phyloP scores from a whole-genome alignment of 108 stramenopile species.

The Skeletonema potamos region DNA sequence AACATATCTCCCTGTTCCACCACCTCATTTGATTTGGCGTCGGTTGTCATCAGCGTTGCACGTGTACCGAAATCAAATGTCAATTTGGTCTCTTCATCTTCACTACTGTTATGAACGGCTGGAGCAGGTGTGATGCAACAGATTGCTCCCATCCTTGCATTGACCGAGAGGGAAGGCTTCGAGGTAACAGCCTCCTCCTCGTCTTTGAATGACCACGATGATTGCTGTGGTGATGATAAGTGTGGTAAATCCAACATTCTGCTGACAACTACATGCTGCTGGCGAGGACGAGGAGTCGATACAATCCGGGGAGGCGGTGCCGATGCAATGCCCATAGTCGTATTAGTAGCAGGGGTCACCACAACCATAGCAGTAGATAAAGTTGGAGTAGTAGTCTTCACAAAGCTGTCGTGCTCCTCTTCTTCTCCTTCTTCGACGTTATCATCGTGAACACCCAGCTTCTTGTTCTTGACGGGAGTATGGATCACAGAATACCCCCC shows the following conservation, averaged over 20 bases:
- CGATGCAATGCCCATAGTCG: background rate
- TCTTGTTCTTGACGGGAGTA: background rate
- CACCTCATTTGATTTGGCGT: constrained; percentile 95
- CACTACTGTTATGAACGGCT: constrained; percentile 94
- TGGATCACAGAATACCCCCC: background rate
- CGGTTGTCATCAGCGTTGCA: constrained; percentile 99
- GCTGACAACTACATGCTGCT: background rate
- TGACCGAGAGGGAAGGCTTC: constrained; percentile 93
- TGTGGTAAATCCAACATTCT: background rate
- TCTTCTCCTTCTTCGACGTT: background rate
- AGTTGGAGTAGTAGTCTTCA: background rate
- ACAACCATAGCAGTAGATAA: background rate
- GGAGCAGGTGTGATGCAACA: constrained; percentile 96
- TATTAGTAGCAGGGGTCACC: background rate
- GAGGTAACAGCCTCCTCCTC: constrained; percentile 59
- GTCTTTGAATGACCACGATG: background rate
- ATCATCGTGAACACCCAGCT: background rate
- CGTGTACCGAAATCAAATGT: constrained; percentile 98
- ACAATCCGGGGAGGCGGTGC: no score
- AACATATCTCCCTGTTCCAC: constrained; percentile 29
- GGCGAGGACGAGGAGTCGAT: no score
- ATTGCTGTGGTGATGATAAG: background rate
- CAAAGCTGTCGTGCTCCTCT: background rate
- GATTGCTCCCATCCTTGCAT: constrained; percentile 79
- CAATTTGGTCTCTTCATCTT: constrained; percentile 97